Base-by-base conservation (phyloP, 164 flowering plant genomes). In the Vitis amurensis region DNA sequence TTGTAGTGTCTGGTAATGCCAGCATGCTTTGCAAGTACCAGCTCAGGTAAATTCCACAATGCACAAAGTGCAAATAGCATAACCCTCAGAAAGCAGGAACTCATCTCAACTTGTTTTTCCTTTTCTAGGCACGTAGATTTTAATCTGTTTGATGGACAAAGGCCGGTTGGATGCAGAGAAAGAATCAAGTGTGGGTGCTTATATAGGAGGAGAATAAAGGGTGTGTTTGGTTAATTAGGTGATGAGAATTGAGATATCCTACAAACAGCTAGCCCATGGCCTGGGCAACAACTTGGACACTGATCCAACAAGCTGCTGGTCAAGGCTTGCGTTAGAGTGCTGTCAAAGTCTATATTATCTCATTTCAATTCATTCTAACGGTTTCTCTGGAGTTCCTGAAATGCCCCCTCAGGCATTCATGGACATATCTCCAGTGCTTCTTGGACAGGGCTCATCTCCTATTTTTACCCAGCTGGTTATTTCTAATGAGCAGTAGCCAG, bases 1-100 rank as follows among this genome's bases (percentile, higher is more conserved):
- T 68, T 77, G 72, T 80, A 84, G 61, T 74, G 82, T 74, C 85
- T 75, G 7, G 85, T 84, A 15, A 61, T 74, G 75, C 80, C 66
- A 51, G 67, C 74, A 59, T 69, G 59, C 53, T 59, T 29, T 7
- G 76, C 74, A 57, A 51, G 3, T 44, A 16, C 76, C 9, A 72
- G 19, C 59, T 63, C 68, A 8, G 83, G 75, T 2, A 71, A 55
- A 48, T 74, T 30, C 62, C 68, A 79, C 29, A 74, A 5, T 19
- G 59, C 30, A 27, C 55, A 64, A 23, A 68, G 59, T 5, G 55
- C 52, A 17, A 74, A 56, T 50, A 82, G 55, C 3, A 59, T 55
- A 59, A 61, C 73, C 55, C 65, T 5, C 17, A 63, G 9, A 47
- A 15, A 16, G 49, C 57, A 11, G 55, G 75, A 53, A 57, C 64